Conservation (phyloP, 306 rosid species). For the Neltuma alba region DNA sequence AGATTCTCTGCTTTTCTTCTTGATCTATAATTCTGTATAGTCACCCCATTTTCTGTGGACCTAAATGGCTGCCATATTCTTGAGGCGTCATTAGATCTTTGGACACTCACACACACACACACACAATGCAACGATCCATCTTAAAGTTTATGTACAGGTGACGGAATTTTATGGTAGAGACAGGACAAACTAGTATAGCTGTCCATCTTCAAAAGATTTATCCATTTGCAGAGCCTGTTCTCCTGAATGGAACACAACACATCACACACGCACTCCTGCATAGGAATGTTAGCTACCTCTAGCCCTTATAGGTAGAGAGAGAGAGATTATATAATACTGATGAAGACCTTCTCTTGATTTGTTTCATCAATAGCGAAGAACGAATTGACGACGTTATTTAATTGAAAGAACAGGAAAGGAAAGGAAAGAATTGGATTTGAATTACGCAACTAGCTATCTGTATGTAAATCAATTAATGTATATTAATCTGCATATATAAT, state of each 20-base stretch:
- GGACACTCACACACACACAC: no score
- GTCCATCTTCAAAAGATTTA: conserved; percentile 30
- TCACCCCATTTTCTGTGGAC: no score
- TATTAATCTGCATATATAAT: no score
- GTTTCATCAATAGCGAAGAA: neutral
- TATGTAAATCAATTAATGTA: no score
- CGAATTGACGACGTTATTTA: neutral
- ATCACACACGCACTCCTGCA: no score
- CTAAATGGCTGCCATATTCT: neutral
- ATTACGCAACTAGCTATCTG: no score
- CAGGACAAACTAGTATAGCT: conserved; percentile 46
- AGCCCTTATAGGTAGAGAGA: no score
- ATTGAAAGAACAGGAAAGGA: no score
- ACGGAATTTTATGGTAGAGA: conserved; percentile 11
- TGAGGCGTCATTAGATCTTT: neutral
- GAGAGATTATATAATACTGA: neutral
- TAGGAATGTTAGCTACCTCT: no score
- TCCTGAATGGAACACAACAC: neutral
- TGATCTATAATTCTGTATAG: no score
- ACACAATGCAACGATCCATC: no score
- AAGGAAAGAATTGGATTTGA: neutral
- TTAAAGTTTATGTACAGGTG: neutral
- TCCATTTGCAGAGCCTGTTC: conserved; percentile 4
- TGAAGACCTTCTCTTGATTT: neutral
- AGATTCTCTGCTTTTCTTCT: neutral